phyloP scores from a whole-genome alignment of 169 alveolate genomes.

The Eimeria maxima region DNA sequence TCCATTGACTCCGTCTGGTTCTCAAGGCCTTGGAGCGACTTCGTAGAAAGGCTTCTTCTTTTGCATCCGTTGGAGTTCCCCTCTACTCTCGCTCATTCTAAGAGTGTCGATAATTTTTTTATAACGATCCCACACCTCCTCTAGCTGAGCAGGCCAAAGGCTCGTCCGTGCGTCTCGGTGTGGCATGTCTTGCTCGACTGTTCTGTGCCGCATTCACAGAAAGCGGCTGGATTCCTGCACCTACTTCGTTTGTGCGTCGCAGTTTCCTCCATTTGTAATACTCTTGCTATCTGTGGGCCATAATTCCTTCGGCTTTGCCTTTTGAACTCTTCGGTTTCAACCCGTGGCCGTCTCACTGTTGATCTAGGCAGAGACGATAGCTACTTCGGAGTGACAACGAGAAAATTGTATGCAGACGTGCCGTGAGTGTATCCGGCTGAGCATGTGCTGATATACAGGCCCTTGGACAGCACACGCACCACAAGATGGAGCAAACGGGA shows the following conservation, averaged over 20 bases:
- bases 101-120: neutral
- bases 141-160: neutral
- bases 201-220: neutral
- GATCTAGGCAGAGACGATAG: neutral
- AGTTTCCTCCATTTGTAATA: neutral
- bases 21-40: neutral
- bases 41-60: neutral
- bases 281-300: neutral
- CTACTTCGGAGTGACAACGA: neutral
- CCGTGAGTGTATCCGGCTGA: neutral
- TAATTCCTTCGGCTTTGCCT: neutral
- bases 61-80: neutral
- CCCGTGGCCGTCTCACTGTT: neutral
- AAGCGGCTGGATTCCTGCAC: neutral
- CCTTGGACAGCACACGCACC: neutral
- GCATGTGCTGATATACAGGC: neutral
- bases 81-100: neutral
- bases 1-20: neutral
- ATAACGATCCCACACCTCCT: neutral
- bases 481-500: neutral
- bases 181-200: neutral
- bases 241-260: neutral
- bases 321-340: neutral
- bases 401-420: neutral
- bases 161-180: no score